These are phyloP conservation scores for Sabuloglossum arenarium DNA, from an alignment of 495 filamentous ascomycete species.

Conservation along the genomic window DNA sequence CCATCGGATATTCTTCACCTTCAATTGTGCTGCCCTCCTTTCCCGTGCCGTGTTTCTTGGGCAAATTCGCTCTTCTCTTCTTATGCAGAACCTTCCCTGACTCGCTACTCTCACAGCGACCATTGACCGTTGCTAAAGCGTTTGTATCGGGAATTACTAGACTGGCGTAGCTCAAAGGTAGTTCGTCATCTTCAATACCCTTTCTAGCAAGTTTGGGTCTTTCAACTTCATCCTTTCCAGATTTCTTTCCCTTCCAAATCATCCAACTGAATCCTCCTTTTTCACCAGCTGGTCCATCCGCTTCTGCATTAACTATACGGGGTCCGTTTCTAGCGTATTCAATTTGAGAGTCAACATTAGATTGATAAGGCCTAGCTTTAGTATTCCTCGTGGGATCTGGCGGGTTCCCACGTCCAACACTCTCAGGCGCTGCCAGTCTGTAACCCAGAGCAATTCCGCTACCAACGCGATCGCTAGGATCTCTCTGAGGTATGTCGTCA, in stretches of 20 bases:
- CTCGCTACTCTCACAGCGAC: constrained; percentile 5
- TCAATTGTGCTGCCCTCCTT: constrained; percentile 9
- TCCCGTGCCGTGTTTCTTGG: background rate
- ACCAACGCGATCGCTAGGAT: background rate
- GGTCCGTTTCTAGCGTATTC: background rate
- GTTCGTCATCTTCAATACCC: constrained; percentile 21
- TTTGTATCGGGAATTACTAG: constrained; percentile 8
- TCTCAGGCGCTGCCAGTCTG: too few relatives aligned
- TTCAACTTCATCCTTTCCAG: constrained; percentile 14
- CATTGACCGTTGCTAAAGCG: constrained; percentile 9
- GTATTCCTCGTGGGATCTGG: background rate
- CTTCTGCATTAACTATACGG: background rate
- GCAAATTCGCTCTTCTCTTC: constrained; percentile 22
- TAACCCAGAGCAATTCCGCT: background rate
- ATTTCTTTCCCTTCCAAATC: constrained; percentile 11
- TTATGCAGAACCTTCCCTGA: constrained; percentile 6
- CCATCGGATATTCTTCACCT: constrained; percentile 42
- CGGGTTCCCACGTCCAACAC: background rate
- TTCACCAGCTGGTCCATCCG: background rate
- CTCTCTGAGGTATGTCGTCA: constrained; percentile 6
- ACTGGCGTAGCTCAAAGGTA: constrained; percentile 15
- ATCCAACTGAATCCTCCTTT: constrained; percentile 5
- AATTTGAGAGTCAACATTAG: background rate
- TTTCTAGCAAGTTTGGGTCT: constrained; percentile 22
- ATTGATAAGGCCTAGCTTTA: background rate